Percentiles rank a stretch among this genome's conserved stretches.
These are phyloP conservation scores for Willaertia magna DNA, from an alignment of 208 protist species.

Conservation along the genomic window DNA sequence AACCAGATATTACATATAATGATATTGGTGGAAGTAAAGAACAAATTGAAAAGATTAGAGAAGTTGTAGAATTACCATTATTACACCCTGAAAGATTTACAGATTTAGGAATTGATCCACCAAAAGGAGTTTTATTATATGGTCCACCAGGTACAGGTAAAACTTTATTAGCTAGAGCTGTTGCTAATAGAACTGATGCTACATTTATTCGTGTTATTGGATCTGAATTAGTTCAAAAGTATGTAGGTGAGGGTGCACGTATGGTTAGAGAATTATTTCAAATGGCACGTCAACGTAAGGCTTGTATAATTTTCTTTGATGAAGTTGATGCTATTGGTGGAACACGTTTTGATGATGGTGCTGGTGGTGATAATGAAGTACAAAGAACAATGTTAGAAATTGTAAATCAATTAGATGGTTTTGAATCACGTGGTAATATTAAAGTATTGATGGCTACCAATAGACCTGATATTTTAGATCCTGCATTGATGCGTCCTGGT, in stretches of 20 bases:
- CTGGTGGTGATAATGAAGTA: constrained; percentile 95
- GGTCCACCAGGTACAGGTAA: constrained; percentile 83
- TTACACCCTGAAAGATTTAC: constrained; percentile 97
- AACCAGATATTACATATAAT: constrained; percentile 97
- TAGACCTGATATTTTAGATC: constrained; percentile 98
- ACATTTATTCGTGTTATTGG: constrained; percentile 99
- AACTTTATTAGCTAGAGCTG: constrained; percentile 96
- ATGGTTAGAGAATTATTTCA: constrained; percentile 99
- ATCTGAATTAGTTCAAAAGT: constrained; percentile 97
- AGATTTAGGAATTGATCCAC: constrained; percentile 97
- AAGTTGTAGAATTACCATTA: constrained; percentile 99
- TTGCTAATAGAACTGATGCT: constrained; percentile 98
- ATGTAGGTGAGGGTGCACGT: constrained; percentile 97
- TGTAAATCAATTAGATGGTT: constrained; percentile 99
- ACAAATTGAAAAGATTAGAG: constrained; percentile 97
- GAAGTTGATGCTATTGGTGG: constrained; percentile 99
- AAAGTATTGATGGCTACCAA: constrained; percentile 99
- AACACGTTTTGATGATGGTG: constrained; percentile 45
- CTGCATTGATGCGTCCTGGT: constrained; percentile 96
- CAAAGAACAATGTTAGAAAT: constrained; percentile 99
- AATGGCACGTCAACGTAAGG: constrained; percentile 96
- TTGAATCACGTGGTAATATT: constrained; percentile 97
- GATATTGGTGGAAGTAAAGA: constrained; percentile 99
- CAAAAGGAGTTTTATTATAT: constrained; percentile 98
- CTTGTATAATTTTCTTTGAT: constrained; percentile 99